phyloP scores from a whole-genome alignment of 192 early-diverging fungal species.

The Piromyces sp. region DNA sequence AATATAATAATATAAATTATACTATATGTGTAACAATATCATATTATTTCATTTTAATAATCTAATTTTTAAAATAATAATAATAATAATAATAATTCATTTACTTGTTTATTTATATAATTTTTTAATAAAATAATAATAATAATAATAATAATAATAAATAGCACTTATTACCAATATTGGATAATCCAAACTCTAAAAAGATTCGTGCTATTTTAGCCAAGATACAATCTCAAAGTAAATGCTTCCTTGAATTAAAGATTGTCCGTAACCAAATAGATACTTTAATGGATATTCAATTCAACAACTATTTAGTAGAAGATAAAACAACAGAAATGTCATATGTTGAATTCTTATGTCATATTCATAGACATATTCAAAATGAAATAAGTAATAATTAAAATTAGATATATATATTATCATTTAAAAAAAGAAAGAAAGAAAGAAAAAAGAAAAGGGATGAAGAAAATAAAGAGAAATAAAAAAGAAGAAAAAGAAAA shows the following conservation, averaged over 20 bases:
- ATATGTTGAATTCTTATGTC: conserved; percentile 83
- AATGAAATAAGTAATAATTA: conserved; percentile 18
- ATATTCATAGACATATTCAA: conserved; percentile 75
- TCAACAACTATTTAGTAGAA: conserved; percentile 60
- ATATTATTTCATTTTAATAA: too few species aligned
- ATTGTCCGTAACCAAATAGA: conserved; percentile 77
- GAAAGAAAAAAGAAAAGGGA: background rate
- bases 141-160: too few species aligned
- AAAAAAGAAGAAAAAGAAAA: background rate
- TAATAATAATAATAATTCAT: too few species aligned
- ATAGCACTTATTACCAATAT: conserved; percentile 45
- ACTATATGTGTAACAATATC: too few species aligned
- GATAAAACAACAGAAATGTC: conserved; percentile 77
- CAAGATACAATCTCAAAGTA: conserved; percentile 43
- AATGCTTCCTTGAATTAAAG: conserved; percentile 43
- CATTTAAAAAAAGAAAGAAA: background rate
- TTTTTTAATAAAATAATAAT: too few species aligned
- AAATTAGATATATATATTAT: background rate
- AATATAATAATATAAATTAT: too few species aligned
- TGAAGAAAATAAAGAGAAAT: background rate
- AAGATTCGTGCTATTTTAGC: conserved; percentile 46
- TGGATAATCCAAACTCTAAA: conserved; percentile 39
- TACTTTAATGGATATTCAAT: conserved; percentile 52
- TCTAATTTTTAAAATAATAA: too few species aligned
- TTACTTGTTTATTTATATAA: too few species aligned